phyloP scores from a whole-genome alignment of 2,329 filamentous ascomycete species.

The Aspergillus clavatus region DNA sequence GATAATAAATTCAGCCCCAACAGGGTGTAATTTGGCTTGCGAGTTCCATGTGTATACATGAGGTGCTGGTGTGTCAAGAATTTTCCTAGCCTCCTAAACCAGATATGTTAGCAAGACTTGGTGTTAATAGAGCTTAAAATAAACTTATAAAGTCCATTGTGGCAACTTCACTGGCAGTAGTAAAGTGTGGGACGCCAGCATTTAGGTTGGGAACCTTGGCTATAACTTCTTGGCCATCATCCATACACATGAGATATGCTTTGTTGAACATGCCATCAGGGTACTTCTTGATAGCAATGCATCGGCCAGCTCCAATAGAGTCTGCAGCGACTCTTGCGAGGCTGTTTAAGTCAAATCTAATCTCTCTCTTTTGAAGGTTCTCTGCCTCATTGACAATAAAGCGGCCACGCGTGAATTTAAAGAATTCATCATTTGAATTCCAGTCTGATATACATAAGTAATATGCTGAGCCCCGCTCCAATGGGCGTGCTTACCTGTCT shows the following conservation, averaged over 20 bases:
- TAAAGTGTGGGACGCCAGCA: conserved; percentile 25
- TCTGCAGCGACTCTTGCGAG: conserved; percentile 10
- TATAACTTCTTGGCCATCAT: conserved; percentile 16
- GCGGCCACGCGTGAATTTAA: conserved; percentile 16
- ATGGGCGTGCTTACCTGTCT: conserved; percentile 13
- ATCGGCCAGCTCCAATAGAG: conserved; percentile 7
- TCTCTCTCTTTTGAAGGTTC: conserved; percentile 14
- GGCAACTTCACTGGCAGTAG: conserved; percentile 38
- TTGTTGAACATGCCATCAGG: conserved; percentile 19
- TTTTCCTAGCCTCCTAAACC: conserved; percentile 18
- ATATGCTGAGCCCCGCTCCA: conserved; percentile 7
- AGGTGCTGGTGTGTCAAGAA: conserved; percentile 19
- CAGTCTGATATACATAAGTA: conserved; percentile 20
- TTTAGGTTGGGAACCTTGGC: conserved; percentile 21
- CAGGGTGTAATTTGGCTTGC: conserved; percentile 14
- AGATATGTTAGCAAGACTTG: conserved; percentile 11
- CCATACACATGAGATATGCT: conserved; percentile 16
- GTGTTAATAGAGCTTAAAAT: not conserved
- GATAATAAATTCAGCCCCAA: conserved; percentile 19
- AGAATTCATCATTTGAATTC: conserved; percentile 22
- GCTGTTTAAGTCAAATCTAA: conserved; percentile 15
- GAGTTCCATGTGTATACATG: conserved; percentile 20
- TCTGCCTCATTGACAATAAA: conserved; percentile 16
- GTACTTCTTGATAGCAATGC: conserved; percentile 13
- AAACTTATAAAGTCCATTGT: conserved; percentile 23